These are phyloP conservation scores for Takakia lepidozioides DNA, from an alignment of 225 moss, liverwort and hornwort genomes.

Conservation along the genomic window DNA sequence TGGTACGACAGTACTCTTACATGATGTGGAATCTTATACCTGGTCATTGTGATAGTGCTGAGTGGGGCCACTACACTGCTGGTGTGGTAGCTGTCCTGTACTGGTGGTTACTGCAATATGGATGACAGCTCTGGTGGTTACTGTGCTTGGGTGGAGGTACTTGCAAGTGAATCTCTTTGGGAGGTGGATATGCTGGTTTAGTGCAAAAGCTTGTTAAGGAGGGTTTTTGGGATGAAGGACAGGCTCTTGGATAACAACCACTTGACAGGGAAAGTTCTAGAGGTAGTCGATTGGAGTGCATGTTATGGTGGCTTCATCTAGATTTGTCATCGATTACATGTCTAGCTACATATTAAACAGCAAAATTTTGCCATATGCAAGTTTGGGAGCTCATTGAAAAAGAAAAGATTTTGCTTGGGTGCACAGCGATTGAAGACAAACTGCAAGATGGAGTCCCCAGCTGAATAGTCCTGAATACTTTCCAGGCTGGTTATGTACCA, in stretches of 20 bases:
- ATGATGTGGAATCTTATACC: constrained; percentile 72
- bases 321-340: too few species aligned
- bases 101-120: constrained; percentile 58
- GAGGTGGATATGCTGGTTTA: too few species aligned
- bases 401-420: constrained; percentile 65
- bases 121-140: constrained; percentile 10
- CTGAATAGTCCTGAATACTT: constrained; percentile 81
- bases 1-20: constrained; percentile 25
- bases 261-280: too few species aligned
- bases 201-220: too few species aligned
- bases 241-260: too few species aligned
- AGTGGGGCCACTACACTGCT: constrained; percentile 76
- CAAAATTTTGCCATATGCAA: constrained; percentile 13
- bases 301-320: too few species aligned
- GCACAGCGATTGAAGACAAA: constrained; percentile 91
- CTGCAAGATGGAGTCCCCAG: constrained; percentile 83
- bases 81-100: constrained; percentile 99
- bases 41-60: constrained; percentile 99
- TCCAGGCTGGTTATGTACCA: constrained; percentile 71
- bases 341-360: too few species aligned
- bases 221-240: too few species aligned
- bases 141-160: too few species aligned
- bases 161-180: too few species aligned
- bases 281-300: too few species aligned
- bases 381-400: constrained; percentile 75